These are phyloP conservation scores for Picea sitchensis DNA, from an alignment of 75 land plant species.

Conservation along the genomic window DNA sequence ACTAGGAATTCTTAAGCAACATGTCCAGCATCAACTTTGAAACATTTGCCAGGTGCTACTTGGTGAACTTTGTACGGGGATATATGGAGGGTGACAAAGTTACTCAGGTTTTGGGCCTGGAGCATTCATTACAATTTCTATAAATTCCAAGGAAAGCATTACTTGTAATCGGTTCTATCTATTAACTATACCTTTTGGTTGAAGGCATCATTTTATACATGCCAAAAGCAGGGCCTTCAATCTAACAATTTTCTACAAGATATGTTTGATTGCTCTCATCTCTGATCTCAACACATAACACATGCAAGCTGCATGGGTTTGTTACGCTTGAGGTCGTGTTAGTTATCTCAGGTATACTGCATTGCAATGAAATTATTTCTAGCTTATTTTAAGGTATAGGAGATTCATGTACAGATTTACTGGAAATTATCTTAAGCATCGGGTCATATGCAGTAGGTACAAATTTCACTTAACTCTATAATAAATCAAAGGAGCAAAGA, in stretches of 20 bases:
- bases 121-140: neutral
- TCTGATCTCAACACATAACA: neutral
- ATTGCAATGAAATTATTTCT: neutral
- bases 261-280: neutral
- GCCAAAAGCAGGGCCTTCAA: neutral
- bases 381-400: neutral
- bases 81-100: too few relatives aligned
- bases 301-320: neutral
- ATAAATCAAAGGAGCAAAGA: too few relatives aligned
- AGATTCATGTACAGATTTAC: neutral
- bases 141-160: neutral
- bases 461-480: too few relatives aligned
- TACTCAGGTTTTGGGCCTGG: neutral
- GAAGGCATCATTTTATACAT: neutral
- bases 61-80: neutral
- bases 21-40: neutral
- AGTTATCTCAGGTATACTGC: too few relatives aligned
- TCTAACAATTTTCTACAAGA: neutral
- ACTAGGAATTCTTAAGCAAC: constrained; percentile 5
- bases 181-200: neutral
- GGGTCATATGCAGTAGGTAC: too few relatives aligned
- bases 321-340: neutral
- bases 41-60: neutral
- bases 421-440: neutral
- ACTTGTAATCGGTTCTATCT: neutral